Evolutionary conservation across 1,139 yeast genomes (phyloP).

Genomic region (Geotrichum bryndzae): DNA sequence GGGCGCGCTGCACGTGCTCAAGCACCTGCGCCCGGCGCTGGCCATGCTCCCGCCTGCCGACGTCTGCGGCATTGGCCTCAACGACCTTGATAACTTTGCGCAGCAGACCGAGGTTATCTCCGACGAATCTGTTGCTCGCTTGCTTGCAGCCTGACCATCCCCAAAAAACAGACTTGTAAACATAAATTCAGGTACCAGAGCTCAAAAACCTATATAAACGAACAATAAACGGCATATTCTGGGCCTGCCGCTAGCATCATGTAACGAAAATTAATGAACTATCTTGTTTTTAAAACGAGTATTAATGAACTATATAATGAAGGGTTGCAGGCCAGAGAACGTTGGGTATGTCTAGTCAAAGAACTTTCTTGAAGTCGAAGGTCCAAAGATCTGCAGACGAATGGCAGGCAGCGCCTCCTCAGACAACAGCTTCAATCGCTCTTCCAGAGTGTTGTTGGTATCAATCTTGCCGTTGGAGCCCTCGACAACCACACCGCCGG

Average conservation of each 20-base stretch:
- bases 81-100: constrained; percentile 26
- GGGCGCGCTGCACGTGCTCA: constrained; percentile 32
- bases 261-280: background rate
- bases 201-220: background rate
- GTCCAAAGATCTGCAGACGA: constrained; percentile 25
- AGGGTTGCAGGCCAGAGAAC: background rate
- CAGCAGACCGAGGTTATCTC: constrained; percentile 20
- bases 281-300: background rate
- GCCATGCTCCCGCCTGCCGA: constrained; percentile 27
- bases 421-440: constrained; percentile 76
- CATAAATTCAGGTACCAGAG: background rate
- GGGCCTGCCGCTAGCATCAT: background rate
- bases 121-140: constrained; percentile 16
- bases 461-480: constrained; percentile 77
- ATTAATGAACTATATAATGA: background rate
- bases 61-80: constrained; percentile 19
- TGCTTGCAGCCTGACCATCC: constrained; percentile 13
- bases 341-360: background rate
- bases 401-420: constrained; percentile 89
- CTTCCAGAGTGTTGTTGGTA: constrained; percentile 88
- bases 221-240: background rate
- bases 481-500: constrained; percentile 80
- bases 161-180: background rate
- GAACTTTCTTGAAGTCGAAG: constrained; percentile 9
- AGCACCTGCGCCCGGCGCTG: constrained; percentile 31